phyloP scores from a whole-genome alignment of 306 rosid genomes.

The Cucurbita argyrosperma region DNA sequence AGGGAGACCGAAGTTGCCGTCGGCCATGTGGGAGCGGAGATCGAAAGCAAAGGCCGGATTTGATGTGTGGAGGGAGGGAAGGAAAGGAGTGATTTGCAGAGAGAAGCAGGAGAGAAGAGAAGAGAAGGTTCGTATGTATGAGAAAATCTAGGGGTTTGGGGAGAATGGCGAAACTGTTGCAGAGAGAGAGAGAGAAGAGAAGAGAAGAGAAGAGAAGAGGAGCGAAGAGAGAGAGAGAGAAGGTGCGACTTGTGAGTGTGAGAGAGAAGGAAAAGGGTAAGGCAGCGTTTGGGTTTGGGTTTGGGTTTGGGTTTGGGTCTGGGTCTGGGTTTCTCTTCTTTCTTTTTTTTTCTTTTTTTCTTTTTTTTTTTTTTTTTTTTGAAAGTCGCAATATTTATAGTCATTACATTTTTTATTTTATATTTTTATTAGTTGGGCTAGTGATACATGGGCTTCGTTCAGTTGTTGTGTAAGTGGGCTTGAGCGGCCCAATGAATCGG shows the following conservation, averaged over 20 bases:
- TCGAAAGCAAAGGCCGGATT: background rate
- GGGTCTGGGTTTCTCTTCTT: too few relatives aligned
- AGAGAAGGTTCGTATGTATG: background rate
- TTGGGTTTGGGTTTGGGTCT: too few relatives aligned
- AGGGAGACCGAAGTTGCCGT: slow-evolving; percentile 40
- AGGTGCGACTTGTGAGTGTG: slow-evolving; percentile 1
- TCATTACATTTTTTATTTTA: too few relatives aligned
- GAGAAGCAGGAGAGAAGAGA: background rate
- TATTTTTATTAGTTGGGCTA: too few relatives aligned
- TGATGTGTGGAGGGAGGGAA: background rate
- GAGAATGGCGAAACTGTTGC: slow-evolving; percentile 9
- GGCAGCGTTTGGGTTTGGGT: slow-evolving; percentile 16
- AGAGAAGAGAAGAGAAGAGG: background rate
- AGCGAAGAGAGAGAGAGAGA: background rate
- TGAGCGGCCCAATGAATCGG: too few relatives aligned
- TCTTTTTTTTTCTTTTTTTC: background rate
- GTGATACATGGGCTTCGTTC: too few relatives aligned
- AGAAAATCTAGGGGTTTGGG: slow-evolving; percentile 32
- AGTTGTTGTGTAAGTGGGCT: too few relatives aligned
- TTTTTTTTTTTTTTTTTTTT: background rate
- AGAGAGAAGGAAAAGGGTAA: slow-evolving; percentile 15
- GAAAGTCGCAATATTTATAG: background rate
- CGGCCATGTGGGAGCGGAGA: slow-evolving; percentile 23
- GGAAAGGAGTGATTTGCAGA: background rate
- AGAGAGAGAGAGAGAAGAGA: background rate